Base-by-base conservation (phyloP, 1,284 basidiomycete genomes). In the Heterobasidion irregulare region DNA sequence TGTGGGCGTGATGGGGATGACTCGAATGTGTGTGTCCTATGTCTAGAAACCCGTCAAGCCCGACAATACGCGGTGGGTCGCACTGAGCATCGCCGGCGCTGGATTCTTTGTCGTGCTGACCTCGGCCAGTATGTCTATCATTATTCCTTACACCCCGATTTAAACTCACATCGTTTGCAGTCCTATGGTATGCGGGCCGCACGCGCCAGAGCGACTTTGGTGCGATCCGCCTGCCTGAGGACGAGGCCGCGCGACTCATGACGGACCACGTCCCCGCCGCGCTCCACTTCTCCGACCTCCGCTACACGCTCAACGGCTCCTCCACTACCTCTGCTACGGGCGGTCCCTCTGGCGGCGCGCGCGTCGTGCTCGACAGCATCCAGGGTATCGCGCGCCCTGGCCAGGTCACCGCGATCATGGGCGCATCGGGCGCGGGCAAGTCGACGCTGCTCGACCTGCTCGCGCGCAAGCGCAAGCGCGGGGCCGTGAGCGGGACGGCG, bases 361-460 rank as follows among this genome's bases (percentile, higher is more conserved):
- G 85, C 55, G 74, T 78, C 2, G 86, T 98, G 51, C 78, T 98
- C 13, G 85, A 88, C 57, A 77, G 78, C 51, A 87, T 98, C 55
- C 85, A 86, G 0, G 96, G 95, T 2, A 79, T 80, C 5, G 89
- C 92, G 43, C 84, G 86, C 59, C 88, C 94, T 0, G 95, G 94
- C 4, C 89, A 94, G 68, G 76, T 98, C 45, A 83, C 95, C 73
- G 95, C 94, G 0, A 92, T 98, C 65, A 94, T 98, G 89, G 94
- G 95, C 56, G 92, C 94, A 0, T 96, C 93, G 0, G 96, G 96
- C 16, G 94, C 95, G 0, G 96, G 96, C 53, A 99, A 99, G 70
- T 95, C 94, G 1, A 97, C 96, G 0, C 82, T 98, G 65, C 83
- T 99, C 49, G 96, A 99, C 67, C 94, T 99, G 57, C 83, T 99